These are phyloP conservation scores for Lipomyces yamadae DNA, from an alignment of 805 yeast genomes.

Conservation along the genomic window DNA sequence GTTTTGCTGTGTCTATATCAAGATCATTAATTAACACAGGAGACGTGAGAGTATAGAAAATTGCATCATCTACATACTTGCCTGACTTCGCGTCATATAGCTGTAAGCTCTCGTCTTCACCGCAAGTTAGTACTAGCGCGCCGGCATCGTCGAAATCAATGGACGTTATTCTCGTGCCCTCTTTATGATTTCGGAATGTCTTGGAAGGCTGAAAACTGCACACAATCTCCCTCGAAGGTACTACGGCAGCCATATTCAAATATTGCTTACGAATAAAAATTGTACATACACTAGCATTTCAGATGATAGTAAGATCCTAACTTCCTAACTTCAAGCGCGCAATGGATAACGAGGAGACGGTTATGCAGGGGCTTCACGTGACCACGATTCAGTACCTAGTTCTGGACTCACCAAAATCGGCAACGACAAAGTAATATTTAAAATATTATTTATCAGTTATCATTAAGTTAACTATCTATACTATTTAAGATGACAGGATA, in stretches of 20 bases:
- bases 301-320: no score
- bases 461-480: no score
- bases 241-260: conserved; percentile 18
- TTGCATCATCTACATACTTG: conserved; percentile 48
- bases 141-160: conserved; percentile 83
- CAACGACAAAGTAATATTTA: no score
- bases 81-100: conserved; percentile 79
- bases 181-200: conserved; percentile 53
- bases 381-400: not conserved
- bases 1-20: conserved; percentile 53
- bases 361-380: not conserved
- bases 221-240: conserved; percentile 33
- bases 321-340: no score
- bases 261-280: not conserved
- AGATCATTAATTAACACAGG: not conserved
- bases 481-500: no score
- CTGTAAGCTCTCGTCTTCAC: conserved; percentile 82
- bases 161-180: conserved; percentile 45
- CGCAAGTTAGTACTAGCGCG: conserved; percentile 71
- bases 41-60: not conserved
- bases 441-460: no score
- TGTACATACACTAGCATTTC: not conserved
- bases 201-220: conserved; percentile 52
- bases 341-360: not conserved
- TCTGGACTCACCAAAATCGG: no score